phyloP scores from a whole-genome alignment of 2,329 filamentous ascomycete species.

The Trichoderma sp. region DNA sequence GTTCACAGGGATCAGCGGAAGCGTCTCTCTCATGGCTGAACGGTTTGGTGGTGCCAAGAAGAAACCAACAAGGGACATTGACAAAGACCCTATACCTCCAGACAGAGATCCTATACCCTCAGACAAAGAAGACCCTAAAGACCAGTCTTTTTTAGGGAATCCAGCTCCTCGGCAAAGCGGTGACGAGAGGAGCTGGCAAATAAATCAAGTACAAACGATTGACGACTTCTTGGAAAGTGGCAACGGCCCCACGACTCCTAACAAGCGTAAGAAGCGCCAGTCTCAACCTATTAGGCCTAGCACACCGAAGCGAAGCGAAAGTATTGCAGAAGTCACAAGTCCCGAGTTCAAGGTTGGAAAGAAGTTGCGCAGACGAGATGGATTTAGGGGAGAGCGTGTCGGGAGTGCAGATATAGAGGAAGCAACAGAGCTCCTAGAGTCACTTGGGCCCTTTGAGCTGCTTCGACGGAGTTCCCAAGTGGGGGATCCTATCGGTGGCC shows the following conservation, averaged over 20 bases:
- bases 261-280: conserved; percentile 6
- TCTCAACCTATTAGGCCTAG: background rate
- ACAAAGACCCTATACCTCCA: conserved; percentile 32
- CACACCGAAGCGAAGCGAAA: conserved; percentile 26
- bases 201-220: conserved; percentile 10
- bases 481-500: conserved; percentile 35
- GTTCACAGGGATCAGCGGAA: conserved; percentile 31
- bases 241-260: background rate
- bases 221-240: conserved; percentile 15
- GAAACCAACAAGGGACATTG: conserved; percentile 23
- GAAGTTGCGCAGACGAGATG: conserved; percentile 30
- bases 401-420: conserved; percentile 45
- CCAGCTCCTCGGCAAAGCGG: conserved; percentile 48
- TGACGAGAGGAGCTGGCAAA: conserved; percentile 38
- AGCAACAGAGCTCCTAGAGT: background rate
- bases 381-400: conserved; percentile 33
- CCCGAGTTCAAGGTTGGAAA: conserved; percentile 27
- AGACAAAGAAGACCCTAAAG: conserved; percentile 33
- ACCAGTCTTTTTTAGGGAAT: conserved; percentile 50
- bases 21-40: conserved; percentile 40
- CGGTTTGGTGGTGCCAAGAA: conserved; percentile 37
- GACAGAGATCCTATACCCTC: conserved; percentile 24
- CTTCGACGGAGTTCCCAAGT: conserved; percentile 37
- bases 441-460: conserved; percentile 32
- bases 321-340: conserved; percentile 29